Evolutionary conservation across 2,329 filamentous ascomycete species (phyloP), one percentile per base, ranked within the genome.

Genomic region (Fusarium miscanthi): DNA sequence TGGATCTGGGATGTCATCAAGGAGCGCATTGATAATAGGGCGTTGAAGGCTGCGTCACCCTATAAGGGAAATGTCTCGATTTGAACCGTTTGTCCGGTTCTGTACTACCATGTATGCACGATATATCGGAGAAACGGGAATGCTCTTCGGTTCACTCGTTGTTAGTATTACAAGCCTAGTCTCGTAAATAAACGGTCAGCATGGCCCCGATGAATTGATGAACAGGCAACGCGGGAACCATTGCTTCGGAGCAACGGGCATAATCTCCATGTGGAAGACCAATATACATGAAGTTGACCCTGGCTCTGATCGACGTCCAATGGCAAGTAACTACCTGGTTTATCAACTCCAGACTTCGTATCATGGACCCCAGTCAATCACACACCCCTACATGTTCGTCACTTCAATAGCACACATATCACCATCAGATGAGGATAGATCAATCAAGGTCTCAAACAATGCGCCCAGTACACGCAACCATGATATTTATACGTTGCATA

Each of bases 1-100:
- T 85, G 83, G 83, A 80, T 85, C 11, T 85, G 83, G 83, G 81
- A 83, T 45, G 78, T 76, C 2, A 71, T 84, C 51, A 80, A 77
- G 69, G 76, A 78, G n/a, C 79, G 76, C 60, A 66, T 84, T 54
- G 77, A 74, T 6, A 78, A 74, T 62, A 74, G 72, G 57, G 70
- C 67, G 11, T 56, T 67, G 14, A 69, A 59, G 19, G 25, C 46
- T 13, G 27, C 38, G 16, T 69, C 70, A 19, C 37, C 61, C 51
- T 72, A 58, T 40, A 53, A 49, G 49, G 33, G 53, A 21, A 43
- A 53, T 35, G 23, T 35, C 19, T 57, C 57, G 21, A 31, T 68
- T 57, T 60, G 40, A 63, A 35, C 35, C 27, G 30, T 17, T 35
- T 16, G n/a, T 27, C 43, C 17, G 30, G 25, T 48, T 40, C 41